These are phyloP conservation scores for Podaxis sp. DNA, from an alignment of 768 basidiomycete species.

Conservation along the genomic window DNA sequence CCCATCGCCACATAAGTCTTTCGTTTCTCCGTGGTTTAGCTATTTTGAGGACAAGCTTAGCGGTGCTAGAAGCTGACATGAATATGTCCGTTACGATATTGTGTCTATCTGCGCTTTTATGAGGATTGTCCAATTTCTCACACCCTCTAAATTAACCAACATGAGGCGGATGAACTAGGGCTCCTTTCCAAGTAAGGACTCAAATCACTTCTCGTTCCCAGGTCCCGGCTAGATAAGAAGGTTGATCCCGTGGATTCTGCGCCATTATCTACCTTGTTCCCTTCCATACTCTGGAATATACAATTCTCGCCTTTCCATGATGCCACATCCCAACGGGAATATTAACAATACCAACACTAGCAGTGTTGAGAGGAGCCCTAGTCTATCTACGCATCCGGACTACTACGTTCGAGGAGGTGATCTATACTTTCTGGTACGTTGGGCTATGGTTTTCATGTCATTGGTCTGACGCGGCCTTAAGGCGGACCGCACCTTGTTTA, in stretches of 20 bases:
- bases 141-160: background rate
- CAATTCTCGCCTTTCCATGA: too few relatives aligned
- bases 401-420: conserved; percentile 6
- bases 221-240: conserved; percentile 3
- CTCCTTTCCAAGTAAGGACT: background rate
- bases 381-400: background rate
- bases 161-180: conserved; percentile 5
- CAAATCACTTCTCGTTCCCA: background rate
- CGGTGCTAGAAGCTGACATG: too few relatives aligned
- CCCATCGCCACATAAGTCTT: too few relatives aligned
- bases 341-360: too few relatives aligned
- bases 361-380: background rate
- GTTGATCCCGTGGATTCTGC: background rate
- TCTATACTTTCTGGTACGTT: background rate
- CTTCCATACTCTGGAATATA: background rate
- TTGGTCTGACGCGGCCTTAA: background rate
- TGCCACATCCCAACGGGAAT: too few relatives aligned
- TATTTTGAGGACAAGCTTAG: too few relatives aligned
- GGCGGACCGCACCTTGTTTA: conserved; percentile 47
- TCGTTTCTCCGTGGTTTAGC: too few relatives aligned
- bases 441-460: background rate
- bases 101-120: too few relatives aligned
- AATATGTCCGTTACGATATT: too few relatives aligned
- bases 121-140: too few relatives aligned
- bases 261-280: background rate